phyloP scores from a whole-genome alignment of 2,329 filamentous ascomycete genomes.

The Fusarium sp. region DNA sequence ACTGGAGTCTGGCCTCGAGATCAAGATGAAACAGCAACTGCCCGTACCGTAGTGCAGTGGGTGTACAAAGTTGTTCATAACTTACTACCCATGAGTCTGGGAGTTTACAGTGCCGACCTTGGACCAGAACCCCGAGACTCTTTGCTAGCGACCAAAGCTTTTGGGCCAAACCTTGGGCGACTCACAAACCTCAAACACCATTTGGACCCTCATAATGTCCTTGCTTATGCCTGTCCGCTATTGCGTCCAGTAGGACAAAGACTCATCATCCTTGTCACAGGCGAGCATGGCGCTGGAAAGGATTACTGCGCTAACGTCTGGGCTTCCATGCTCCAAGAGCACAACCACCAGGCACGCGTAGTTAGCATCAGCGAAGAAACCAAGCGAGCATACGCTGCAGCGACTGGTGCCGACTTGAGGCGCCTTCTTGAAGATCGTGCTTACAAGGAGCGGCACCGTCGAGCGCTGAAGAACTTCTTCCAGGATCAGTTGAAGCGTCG shows the following conservation, averaged over 20 bases:
- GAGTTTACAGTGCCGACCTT: slow-evolving; percentile 70
- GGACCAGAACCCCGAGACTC: slow-evolving; percentile 70
- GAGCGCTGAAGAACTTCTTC: slow-evolving; percentile 64
- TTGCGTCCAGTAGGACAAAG: slow-evolving; percentile 52
- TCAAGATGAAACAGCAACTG: slow-evolving; percentile 57
- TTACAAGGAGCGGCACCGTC: slow-evolving; percentile 71
- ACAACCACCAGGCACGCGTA: slow-evolving; percentile 45
- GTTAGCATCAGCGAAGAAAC: slow-evolving; percentile 53
- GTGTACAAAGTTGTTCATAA: slow-evolving; percentile 63
- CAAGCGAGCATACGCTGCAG: slow-evolving; percentile 67
- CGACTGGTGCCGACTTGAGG: slow-evolving; percentile 58
- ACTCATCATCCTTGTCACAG: slow-evolving; percentile 68
- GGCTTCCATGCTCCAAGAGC: slow-evolving; percentile 54
- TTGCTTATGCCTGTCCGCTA: slow-evolving; percentile 67
- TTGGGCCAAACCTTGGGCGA: slow-evolving; percentile 64
- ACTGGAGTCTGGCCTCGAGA: slow-evolving; percentile 70
- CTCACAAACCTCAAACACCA: slow-evolving; percentile 62
- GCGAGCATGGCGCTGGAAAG: slow-evolving; percentile 66
- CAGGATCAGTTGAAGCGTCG: slow-evolving; percentile 55
- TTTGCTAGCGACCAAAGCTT: slow-evolving; percentile 62
- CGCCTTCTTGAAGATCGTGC: slow-evolving; percentile 63
- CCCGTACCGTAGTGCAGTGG: slow-evolving; percentile 59
- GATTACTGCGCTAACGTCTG: slow-evolving; percentile 68
- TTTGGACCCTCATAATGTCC: slow-evolving; percentile 61
- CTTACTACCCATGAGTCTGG: slow-evolving; percentile 62